Evolutionary conservation across 2,329 filamentous ascomycete genomes (phyloP), one percentile per base, ranked within the genome.

Genomic region (Diaporthe vaccinii): DNA sequence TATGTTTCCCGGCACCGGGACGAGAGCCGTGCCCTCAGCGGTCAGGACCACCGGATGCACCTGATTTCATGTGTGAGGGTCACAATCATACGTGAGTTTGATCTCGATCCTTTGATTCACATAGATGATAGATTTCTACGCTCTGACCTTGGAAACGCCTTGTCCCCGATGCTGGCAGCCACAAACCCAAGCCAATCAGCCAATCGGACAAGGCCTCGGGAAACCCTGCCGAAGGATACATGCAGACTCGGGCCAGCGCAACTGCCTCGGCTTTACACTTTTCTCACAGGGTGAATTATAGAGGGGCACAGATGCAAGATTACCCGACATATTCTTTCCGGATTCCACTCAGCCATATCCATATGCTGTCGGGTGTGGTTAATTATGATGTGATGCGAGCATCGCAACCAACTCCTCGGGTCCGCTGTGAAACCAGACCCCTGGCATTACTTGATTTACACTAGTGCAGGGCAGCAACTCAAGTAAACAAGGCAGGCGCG

Each of bases 141-240:
- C 31, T 59, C 55, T 59, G 55, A 39, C 55, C 2, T 5, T 36
- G 31, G 22, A 36, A 59, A 31, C 9, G 31, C 55, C 55, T 59
- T 8, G 31, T 59, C 20, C 55, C 55, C 55, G 55, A 55, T 34
- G 31, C 55, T 59, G 55, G 55, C 31, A n/a, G 55, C 55, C 31
- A 58, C 17, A 12, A n/a, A 20, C 8, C 49, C 9, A 53, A 53
- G n/a, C 14, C 1, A 39, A 59, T 20, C 55, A 36, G 20, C 55
- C 55, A 59, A 59, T 59, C 55, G 55, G 55, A 59, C 55, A 59
- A 59, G 17, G 20, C 31, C 31, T 59, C 55, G 55, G 55, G 55
- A 36, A 59, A 59, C 20, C 17, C 31, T 59, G 14, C 55, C 31
- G 55, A 36, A 34, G 9, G 20, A 17, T 20, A 9, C 6, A 15